Conservation (phyloP, 2,329 filamentous ascomycete species). For the Tolypocladium ovalisporum region DNA sequence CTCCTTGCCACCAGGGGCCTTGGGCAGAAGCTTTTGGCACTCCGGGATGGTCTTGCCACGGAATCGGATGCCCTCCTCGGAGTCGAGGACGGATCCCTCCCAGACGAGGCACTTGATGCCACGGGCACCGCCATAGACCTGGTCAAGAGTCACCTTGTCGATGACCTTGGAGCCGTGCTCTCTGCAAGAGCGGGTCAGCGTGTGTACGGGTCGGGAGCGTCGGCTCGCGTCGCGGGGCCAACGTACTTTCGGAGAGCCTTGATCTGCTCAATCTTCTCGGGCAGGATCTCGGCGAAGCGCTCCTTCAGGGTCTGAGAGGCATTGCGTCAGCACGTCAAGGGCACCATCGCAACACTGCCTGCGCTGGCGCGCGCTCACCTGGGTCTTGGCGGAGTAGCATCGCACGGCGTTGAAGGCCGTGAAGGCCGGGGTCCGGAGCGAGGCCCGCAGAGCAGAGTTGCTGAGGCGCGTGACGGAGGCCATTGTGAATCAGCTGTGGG, state of each 20-base stretch:
- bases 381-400: conserved; percentile 87
- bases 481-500: conserved; percentile 44
- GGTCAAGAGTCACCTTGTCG: conserved; percentile 96
- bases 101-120: conserved; percentile 98
- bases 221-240: background rate
- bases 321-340: conserved; percentile 1
- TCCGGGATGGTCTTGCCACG: conserved; percentile 98
- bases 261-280: conserved; percentile 97
- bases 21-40: conserved; percentile 94
- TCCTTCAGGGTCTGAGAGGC: conserved; percentile 78
- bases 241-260: conserved; percentile 93
- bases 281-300: conserved; percentile 90
- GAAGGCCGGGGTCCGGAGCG: conserved; percentile 56
- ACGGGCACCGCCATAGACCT: conserved; percentile 98
- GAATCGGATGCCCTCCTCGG: conserved; percentile 99
- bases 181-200: conserved; percentile 33
- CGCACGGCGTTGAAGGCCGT: conserved; percentile 73
- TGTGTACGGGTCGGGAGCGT: background rate
- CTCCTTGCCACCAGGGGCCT: conserved; percentile 92
- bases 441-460: conserved; percentile 71
- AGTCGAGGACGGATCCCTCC: conserved; percentile 96
- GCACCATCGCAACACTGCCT: background rate
- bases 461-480: conserved; percentile 73
- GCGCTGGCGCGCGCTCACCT: conserved; percentile 42
- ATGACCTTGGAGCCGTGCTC: conserved; percentile 92